These are phyloP conservation scores for Diacronema lutheri DNA, from an alignment of 78 protist species.

Conservation along the genomic window DNA sequence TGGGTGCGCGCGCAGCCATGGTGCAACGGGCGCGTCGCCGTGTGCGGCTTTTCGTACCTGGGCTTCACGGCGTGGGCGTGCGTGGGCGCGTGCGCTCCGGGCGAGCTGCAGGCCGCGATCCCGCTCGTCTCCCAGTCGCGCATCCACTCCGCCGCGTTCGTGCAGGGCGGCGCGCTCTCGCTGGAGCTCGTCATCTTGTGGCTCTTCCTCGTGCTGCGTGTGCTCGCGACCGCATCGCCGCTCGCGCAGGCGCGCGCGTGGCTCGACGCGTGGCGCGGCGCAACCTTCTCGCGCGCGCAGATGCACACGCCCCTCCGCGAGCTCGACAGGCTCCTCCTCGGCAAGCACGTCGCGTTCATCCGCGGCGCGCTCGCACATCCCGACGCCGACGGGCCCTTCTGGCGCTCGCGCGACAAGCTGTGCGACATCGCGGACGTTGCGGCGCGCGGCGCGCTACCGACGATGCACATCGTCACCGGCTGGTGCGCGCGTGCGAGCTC, in stretches of 20 bases:
- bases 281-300: not conserved
- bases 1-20: slow-evolving; percentile 5
- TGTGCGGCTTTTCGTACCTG: not conserved
- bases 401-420: not conserved
- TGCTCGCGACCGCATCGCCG: not conserved
- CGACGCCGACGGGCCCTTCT: not conserved
- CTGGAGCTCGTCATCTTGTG: not conserved
- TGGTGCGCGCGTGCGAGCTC: too few relatives aligned
- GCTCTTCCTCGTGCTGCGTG: not conserved
- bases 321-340: not conserved
- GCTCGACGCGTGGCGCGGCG: not conserved
- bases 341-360: not conserved
- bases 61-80: slow-evolving; percentile 17
- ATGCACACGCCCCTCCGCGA: not conserved
- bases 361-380: not conserved
- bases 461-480: not conserved
- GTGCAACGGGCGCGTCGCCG: not conserved
- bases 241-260: not conserved
- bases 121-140: not conserved
- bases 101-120: not conserved
- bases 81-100: not conserved
- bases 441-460: not conserved
- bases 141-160: not conserved
- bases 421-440: not conserved
- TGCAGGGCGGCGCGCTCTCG: not conserved